A percentile compares a stretch with the other conserved stretches of the same genome.
phyloP scores from a whole-genome alignment of 306 rosid genomes.

The Glycine tomentella region DNA sequence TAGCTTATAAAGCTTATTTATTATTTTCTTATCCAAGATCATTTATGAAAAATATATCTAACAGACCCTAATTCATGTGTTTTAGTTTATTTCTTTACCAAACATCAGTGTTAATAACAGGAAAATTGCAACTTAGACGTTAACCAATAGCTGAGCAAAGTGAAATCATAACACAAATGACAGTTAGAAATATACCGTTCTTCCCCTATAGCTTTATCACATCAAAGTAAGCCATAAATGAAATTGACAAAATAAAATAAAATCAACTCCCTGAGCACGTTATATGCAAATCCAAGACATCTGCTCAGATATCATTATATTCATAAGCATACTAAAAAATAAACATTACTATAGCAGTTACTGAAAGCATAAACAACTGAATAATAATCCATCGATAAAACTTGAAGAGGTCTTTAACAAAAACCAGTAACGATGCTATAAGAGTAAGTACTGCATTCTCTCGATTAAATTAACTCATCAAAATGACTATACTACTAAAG shows the following conservation, averaged over 20 bases:
- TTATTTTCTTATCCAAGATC: too few species aligned
- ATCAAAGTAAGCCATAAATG: not conserved
- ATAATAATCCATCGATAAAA: conserved; percentile 26
- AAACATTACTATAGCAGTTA: not conserved
- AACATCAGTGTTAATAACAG: not conserved
- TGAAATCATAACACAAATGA: not conserved
- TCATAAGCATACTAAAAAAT: not conserved
- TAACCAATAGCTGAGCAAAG: not conserved
- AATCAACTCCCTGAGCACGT: not conserved
- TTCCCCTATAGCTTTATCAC: too few species aligned
- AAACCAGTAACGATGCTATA: not conserved
- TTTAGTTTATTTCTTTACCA: too few species aligned
- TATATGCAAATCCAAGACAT: not conserved
- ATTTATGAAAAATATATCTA: too few species aligned
- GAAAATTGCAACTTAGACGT: not conserved
- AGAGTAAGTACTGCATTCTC: not conserved
- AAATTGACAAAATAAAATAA: not conserved
- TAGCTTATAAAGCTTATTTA: too few species aligned
- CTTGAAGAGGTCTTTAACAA: conserved; percentile 11
- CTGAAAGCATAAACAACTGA: conserved; percentile 1
- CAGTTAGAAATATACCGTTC: not conserved
- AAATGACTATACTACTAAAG: conserved; percentile 23
- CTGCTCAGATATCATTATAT: not conserved
- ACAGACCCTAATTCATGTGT: too few species aligned
- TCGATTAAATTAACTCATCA: conserved; percentile 33